Percentiles rank a stretch among this genome's conserved stretches.
phyloP scores from a whole-genome alignment of 345 rosid genomes.

The Hirschfeldia incana region DNA sequence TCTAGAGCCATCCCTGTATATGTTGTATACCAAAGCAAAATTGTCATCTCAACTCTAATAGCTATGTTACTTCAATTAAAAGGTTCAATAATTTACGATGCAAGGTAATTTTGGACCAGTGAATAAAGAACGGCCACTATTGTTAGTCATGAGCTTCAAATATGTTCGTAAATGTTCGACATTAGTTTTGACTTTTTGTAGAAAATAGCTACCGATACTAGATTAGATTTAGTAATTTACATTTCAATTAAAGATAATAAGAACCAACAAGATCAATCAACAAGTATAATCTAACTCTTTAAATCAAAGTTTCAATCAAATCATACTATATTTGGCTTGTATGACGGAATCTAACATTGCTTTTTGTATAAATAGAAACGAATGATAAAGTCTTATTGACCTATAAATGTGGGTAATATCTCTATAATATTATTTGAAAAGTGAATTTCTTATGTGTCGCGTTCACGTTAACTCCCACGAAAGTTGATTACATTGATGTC shows the following conservation, averaged over 20 bases:
- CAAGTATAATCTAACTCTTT: constrained; percentile 20
- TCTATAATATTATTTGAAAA: too few relatives aligned
- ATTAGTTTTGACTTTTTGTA: neutral
- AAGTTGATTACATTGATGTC: too few relatives aligned
- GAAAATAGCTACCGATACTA: neutral
- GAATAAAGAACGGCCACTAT: neutral
- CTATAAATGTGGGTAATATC: neutral
- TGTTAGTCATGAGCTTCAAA: neutral
- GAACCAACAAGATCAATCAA: neutral
- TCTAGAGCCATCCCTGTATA: neutral
- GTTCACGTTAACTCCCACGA: too few relatives aligned
- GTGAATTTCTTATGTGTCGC: too few relatives aligned
- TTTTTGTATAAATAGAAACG: neutral
- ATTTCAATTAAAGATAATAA: neutral
- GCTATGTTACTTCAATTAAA: neutral
- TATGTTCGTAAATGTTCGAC: neutral
- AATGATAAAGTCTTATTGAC: neutral
- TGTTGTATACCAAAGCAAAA: neutral
- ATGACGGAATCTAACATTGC: constrained; percentile 17
- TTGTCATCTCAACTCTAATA: neutral
- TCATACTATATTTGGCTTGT: constrained; percentile 28
- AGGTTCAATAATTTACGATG: neutral
- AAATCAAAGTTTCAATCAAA: constrained; percentile 25
- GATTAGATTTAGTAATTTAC: neutral
- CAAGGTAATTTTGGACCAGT: neutral